phyloP scores from a whole-genome alignment of 495 filamentous ascomycete species.

The Cercophora sp. region DNA sequence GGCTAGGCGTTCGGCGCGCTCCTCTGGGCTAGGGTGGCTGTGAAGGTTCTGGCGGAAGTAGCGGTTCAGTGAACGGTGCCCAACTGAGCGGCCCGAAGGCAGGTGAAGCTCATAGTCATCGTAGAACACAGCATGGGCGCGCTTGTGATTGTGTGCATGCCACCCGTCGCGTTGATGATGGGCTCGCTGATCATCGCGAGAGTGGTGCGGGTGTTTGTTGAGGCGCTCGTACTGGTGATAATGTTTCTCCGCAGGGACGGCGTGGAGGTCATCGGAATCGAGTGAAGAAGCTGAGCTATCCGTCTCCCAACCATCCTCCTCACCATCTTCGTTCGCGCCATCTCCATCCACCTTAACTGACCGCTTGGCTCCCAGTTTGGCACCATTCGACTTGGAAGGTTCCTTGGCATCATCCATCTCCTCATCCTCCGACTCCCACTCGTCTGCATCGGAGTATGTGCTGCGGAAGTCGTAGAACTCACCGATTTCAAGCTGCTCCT shows the following conservation, averaged over 20 bases:
- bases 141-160: slow-evolving; percentile 66
- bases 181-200: slow-evolving; percentile 56
- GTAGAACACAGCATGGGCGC: slow-evolving; percentile 68
- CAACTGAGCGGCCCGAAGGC: slow-evolving; percentile 84
- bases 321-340: slow-evolving; percentile 23
- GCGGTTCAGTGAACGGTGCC: slow-evolving; percentile 76
- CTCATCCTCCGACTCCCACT: slow-evolving; percentile 66
- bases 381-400: slow-evolving; percentile 44
- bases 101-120: slow-evolving; percentile 92
- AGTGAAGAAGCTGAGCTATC: slow-evolving; percentile 81
- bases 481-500: slow-evolving; percentile 92
- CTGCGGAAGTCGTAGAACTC: slow-evolving; percentile 96
- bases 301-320: slow-evolving; percentile 70
- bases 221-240: slow-evolving; percentile 58
- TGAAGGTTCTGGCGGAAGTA: slow-evolving; percentile 94
- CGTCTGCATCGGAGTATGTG: slow-evolving; percentile 74
- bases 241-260: slow-evolving; percentile 64
- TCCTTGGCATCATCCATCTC: slow-evolving; percentile 45
- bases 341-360: slow-evolving; percentile 46
- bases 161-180: slow-evolving; percentile 68
- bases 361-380: slow-evolving; percentile 54
- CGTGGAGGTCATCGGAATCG: slow-evolving; percentile 68
- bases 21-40: slow-evolving; percentile 67
- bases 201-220: slow-evolving; percentile 61
- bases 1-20: slow-evolving; percentile 56